phyloP scores from a whole-genome alignment of 805 yeast genomes.

The Lachancea dasiensis region DNA sequence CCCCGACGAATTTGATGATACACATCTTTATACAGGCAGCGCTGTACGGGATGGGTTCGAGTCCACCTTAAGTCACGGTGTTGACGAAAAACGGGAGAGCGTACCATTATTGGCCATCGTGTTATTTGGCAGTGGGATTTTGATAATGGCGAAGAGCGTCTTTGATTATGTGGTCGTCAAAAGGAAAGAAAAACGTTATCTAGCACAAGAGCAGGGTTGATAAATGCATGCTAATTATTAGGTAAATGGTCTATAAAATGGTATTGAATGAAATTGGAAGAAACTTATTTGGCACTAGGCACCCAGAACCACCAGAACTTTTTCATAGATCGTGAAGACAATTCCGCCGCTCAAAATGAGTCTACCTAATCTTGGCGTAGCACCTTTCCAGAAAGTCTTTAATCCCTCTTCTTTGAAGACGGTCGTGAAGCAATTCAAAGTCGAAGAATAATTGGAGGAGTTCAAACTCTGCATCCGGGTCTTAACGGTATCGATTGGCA shows the following conservation, averaged over 20 bases:
- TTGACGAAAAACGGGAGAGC: constrained; percentile 28
- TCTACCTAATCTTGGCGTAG: constrained; percentile 93
- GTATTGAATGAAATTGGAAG: background rate
- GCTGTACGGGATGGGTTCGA: constrained; percentile 25
- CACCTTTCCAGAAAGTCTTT: constrained; percentile 94
- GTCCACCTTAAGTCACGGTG: constrained; percentile 28
- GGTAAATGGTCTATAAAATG: constrained; percentile 8
- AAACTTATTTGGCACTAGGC: background rate
- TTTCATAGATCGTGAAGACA: constrained; percentile 93
- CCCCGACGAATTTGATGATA: constrained; percentile 52
- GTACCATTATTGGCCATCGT: constrained; percentile 55
- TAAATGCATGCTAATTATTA: constrained; percentile 18
- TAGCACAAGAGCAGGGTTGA: constrained; percentile 22
- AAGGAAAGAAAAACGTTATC: constrained; percentile 51
- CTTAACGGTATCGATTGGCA: constrained; percentile 95
- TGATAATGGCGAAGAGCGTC: constrained; percentile 61
- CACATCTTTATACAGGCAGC: constrained; percentile 21
- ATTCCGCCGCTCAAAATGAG: constrained; percentile 92
- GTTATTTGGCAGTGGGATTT: constrained; percentile 61
- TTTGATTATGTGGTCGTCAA: constrained; percentile 70
- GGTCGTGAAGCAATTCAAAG: constrained; percentile 73
- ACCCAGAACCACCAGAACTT: constrained; percentile 51
- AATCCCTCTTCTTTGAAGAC: constrained; percentile 86
- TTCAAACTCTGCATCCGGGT: constrained; percentile 95
- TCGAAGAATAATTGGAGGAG: constrained; percentile 65